Base-by-base conservation (phyloP, 2,329 filamentous ascomycete genomes). In the Xylariaceae sp. region DNA sequence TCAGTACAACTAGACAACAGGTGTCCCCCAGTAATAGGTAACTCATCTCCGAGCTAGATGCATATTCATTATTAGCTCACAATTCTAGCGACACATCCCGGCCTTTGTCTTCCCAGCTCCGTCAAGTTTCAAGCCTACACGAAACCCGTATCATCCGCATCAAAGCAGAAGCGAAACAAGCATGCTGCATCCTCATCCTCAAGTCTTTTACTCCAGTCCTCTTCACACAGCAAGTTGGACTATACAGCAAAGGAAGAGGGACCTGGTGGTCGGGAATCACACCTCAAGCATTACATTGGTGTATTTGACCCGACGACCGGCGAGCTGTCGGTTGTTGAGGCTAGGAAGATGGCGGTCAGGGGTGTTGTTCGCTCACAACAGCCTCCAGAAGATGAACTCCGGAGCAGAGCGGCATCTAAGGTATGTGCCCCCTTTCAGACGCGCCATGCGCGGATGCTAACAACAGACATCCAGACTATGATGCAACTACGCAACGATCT, bases 401-500 rank as follows among this genome's bases (percentile, higher is more conserved):
- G 72, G 12, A 72, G 75, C 23, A 71, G 67, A 33, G 54, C 70
- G 63, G 61, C 65, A 41, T 73, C 75, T 60, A 72, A 74, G 68
- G 77, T 78, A 68, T 56, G 69, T 54, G 36, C 24, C 11, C 4
- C 19, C 28, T 21, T 41, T 54, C 9, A 26, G n/a, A 23, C 45
- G 19, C 9, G 11, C n/a, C 7, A 36, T 24, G 34, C 14, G 6
- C 24, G 11, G 34, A 47, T 23, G 48, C 70, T 64, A 72, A 70
- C 50, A 34, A 19, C n/a, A 11, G 6, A 44, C 33, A 33, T 56
- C 16, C 65, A 87, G 85, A 82, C 78, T 40, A 82, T 82, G 67
- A 76, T 82, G 66, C 83, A 88, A 24, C 83, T 84, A 69, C 85
- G 84, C 65, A 87, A 86, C 65, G 84, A 87, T 2, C 85, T 96